Evolutionary conservation across 2,329 filamentous ascomycete genomes (phyloP).

Genomic region (Dactylonectria macrodidyma): DNA sequence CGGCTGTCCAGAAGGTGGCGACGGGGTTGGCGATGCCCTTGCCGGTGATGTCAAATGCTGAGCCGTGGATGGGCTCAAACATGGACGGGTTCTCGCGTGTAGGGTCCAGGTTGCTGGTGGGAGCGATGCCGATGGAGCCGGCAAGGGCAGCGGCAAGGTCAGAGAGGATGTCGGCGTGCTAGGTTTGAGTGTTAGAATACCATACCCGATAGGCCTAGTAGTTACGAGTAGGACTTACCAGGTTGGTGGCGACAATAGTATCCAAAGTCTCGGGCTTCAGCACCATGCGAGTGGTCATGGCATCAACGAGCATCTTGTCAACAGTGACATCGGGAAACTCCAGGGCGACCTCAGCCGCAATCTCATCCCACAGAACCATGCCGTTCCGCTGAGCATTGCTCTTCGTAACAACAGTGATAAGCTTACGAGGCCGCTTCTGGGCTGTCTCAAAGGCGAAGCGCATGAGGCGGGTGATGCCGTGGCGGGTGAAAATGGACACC

Average conservation of each 20-base stretch:
- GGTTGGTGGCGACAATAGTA: conserved; percentile 75
- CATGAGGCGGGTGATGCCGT: conserved; percentile 71
- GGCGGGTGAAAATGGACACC: conserved; percentile 73
- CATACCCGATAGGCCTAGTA: background rate
- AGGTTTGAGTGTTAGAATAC: background rate
- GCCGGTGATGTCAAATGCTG: conserved; percentile 71
- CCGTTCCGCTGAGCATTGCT: conserved; percentile 77
- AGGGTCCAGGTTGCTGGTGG: conserved; percentile 78
- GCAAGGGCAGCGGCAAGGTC: conserved; percentile 80
- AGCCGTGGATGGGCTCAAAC: conserved; percentile 75
- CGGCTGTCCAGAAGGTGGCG: conserved; percentile 71
- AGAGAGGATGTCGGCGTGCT: conserved; percentile 76
- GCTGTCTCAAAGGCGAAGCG: conserved; percentile 76
- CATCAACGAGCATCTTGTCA: conserved; percentile 78
- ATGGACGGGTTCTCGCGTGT: conserved; percentile 67
- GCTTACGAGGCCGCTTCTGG: conserved; percentile 68
- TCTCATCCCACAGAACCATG: conserved; percentile 79
- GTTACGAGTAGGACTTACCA: conserved; percentile 50
- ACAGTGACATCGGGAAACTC: conserved; percentile 73
- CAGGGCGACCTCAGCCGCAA: conserved; percentile 66
- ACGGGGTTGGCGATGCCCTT: conserved; percentile 72
- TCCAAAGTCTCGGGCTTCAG: conserved; percentile 72
- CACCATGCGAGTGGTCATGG: conserved; percentile 77
- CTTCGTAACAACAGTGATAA: conserved; percentile 75
- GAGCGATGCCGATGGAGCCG: conserved; percentile 80